These are phyloP conservation scores for Candida taoyuanica DNA, from an alignment of 805 yeast species.

Conservation along the genomic window DNA sequence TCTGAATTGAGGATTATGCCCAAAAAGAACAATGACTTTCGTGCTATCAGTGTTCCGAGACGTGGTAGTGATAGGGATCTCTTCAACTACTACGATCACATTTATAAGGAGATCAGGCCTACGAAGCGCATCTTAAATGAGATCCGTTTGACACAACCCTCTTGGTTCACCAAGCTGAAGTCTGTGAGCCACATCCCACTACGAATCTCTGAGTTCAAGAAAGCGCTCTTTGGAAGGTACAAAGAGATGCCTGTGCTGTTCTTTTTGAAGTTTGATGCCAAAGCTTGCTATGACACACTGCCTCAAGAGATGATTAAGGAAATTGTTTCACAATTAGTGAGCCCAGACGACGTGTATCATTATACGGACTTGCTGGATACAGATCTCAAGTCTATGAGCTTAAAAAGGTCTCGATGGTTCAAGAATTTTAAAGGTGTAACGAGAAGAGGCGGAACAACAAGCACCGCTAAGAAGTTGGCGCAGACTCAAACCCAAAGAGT, in stretches of 20 bases:
- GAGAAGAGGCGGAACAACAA: background rate
- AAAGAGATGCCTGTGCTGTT: slow-evolving; percentile 35
- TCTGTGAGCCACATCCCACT: slow-evolving; percentile 45
- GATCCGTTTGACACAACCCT: slow-evolving; percentile 27
- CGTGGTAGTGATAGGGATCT: slow-evolving; percentile 30
- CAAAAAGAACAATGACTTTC: slow-evolving; percentile 47
- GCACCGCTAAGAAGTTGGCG: background rate
- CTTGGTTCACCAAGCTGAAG: slow-evolving; percentile 30
- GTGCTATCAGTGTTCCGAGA: slow-evolving; percentile 56
- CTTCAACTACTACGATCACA: slow-evolving; percentile 31
- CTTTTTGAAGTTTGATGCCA: slow-evolving; percentile 70
- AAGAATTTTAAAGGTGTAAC: background rate
- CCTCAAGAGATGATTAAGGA: slow-evolving; percentile 41
- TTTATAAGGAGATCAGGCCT: slow-evolving; percentile 40
- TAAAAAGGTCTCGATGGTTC: background rate
- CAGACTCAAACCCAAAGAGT: too few species aligned
- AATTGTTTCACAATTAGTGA: slow-evolving; percentile 31
- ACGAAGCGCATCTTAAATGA: slow-evolving; percentile 34
- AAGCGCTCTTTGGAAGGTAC: slow-evolving; percentile 14
- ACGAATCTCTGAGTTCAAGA: slow-evolving; percentile 36
- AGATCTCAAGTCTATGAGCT: slow-evolving; percentile 1
- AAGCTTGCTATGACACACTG: slow-evolving; percentile 71
- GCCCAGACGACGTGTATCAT: slow-evolving; percentile 15
- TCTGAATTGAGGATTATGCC: slow-evolving; percentile 51
- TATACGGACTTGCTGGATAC: background rate